phyloP scores from a whole-genome alignment of 345 rosid genomes.

The Microcos paniculata region DNA sequence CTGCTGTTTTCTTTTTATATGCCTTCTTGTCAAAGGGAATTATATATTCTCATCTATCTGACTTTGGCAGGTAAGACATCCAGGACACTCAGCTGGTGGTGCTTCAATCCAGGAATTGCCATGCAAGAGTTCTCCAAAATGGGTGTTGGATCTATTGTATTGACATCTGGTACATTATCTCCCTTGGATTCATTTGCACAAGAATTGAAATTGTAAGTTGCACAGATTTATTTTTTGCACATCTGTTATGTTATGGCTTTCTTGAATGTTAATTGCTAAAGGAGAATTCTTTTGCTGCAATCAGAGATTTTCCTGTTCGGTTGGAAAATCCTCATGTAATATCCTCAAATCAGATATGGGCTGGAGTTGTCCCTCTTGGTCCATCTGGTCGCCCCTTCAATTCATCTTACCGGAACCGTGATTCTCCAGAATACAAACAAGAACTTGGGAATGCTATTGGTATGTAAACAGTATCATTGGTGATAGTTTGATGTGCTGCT shows the following conservation, averaged over 20 bases:
- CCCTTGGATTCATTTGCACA: slow-evolving; percentile 93
- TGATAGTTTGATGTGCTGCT: slow-evolving; percentile 19
- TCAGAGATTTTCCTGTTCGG: slow-evolving; percentile 84
- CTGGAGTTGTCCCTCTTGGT: slow-evolving; percentile 86
- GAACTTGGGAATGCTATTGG: slow-evolving; percentile 98
- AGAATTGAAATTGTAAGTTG: slow-evolving; percentile 81
- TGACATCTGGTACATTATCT: slow-evolving; percentile 97
- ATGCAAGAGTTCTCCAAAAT: slow-evolving; percentile 73
- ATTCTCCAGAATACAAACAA: slow-evolving; percentile 83
- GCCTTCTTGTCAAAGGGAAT: not conserved
- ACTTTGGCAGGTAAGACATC: slow-evolving; percentile 68
- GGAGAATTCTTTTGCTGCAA: slow-evolving; percentile 21
- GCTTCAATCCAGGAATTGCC: slow-evolving; percentile 96
- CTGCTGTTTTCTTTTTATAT: not conserved
- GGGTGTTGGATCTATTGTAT: slow-evolving; percentile 83
- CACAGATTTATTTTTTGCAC: slow-evolving; percentile 17
- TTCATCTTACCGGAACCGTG: slow-evolving; percentile 81
- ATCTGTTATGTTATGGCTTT: slow-evolving; percentile 14
- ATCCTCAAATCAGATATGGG: slow-evolving; percentile 88
- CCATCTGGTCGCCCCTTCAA: slow-evolving; percentile 79
- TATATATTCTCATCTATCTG: slow-evolving; percentile 8
- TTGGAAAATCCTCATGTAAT: slow-evolving; percentile 99
- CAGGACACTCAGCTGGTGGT: slow-evolving; percentile 97
- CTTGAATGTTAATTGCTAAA: slow-evolving; percentile 24
- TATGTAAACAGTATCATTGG: slow-evolving; percentile 37